Evolutionary conservation across 2,329 filamentous ascomycete genomes (phyloP), one percentile per base, ranked within the genome.

Genomic region (Trichoderma guizhouense): DNA sequence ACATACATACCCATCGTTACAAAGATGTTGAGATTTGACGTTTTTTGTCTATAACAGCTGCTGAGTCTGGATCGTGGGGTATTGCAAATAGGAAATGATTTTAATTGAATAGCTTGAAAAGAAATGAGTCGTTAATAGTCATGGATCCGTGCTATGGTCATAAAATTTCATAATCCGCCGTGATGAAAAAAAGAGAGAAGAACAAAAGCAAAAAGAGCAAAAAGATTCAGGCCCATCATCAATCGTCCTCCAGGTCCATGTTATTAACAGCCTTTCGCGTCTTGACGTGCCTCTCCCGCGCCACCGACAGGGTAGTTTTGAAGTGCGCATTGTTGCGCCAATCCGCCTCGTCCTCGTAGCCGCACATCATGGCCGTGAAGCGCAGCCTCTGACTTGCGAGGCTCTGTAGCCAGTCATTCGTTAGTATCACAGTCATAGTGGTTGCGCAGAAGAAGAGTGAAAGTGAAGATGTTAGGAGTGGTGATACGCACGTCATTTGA

Each of bases 281-380:
- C 61, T 58, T 7, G 73, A 69, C 21, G 15, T n/a, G 15, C 65
- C 64, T 43, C 70, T 63, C 26, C 63, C 9, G 14, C 57, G 69
- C 36, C 8, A 34, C 36, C 58, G n/a, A 64, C 71, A 12, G 71
- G 43, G 66, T 32, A 53, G 73, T 55, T 72, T 74, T 39, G 5
- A 39, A 43, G 7, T 70, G 68, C 28, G 11, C 28, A 7, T 36
- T 21, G 57, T 73, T 68, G 1, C 74, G 43, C 61, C 72, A 69
- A 24, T 74, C 69, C 18, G 73, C 73, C 15, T 73, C 67, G 43
- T 78, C 73, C 12, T 86, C 83, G 74, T 85, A 84, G 47, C 87
- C 88, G 77, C 87, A 89, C 57, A 90, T 81, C 76, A 88, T 84
- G 73, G 84, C 84, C 66, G 83, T 88, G 77, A 89, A 90, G 73